These are phyloP conservation scores for Neonectria neomacrospora DNA, from an alignment of 2,329 filamentous ascomycete genomes.

Conservation along the genomic window DNA sequence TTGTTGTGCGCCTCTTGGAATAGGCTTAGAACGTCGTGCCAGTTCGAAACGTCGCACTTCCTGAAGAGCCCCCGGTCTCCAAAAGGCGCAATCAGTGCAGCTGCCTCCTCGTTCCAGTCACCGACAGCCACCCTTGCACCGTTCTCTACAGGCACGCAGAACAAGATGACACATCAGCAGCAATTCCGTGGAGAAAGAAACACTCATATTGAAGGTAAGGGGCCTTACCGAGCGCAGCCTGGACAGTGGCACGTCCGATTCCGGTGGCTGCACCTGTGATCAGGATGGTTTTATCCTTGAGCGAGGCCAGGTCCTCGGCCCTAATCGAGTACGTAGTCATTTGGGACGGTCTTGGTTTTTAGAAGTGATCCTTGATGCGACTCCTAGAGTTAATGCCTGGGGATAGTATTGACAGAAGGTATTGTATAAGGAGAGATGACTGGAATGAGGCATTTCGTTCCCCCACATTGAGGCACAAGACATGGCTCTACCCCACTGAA, in stretches of 20 bases:
- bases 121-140: constrained; percentile 1
- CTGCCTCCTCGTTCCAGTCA: background rate
- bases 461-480: too few species aligned
- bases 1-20: background rate
- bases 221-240: constrained; percentile 1
- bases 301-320: background rate
- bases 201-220: background rate
- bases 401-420: background rate
- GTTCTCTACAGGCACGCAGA: background rate
- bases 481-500: background rate
- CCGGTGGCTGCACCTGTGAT: constrained; percentile 4
- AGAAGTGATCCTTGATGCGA: background rate
- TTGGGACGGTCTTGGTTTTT: background rate
- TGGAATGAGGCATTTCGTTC: background rate
- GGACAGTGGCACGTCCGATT: background rate
- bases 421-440: background rate
- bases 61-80: background rate
- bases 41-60: constrained; percentile 4
- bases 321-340: constrained; percentile 1
- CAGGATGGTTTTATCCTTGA: constrained; percentile 4
- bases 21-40: background rate
- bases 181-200: background rate
- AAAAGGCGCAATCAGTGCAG: background rate
- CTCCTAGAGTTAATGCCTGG: background rate
- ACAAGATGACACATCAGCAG: background rate